phyloP scores from a whole-genome alignment of 768 basidiomycete species.

The Russula virescens region DNA sequence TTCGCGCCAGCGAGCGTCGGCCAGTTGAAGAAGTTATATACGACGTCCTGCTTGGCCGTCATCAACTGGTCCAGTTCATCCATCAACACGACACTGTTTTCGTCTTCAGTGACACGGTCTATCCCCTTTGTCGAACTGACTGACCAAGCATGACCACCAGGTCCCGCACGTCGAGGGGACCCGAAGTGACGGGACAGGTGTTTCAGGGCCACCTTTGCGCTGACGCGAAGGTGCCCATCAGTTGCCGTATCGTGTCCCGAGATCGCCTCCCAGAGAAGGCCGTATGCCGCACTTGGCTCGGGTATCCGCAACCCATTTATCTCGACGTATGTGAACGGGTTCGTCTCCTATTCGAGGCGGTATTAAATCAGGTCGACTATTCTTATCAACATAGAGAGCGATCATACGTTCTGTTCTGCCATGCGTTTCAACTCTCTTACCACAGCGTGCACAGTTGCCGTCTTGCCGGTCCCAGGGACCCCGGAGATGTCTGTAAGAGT shows the following conservation, averaged over 20 bases:
- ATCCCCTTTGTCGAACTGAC: constrained; percentile 28
- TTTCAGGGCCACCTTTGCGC: constrained; percentile 77
- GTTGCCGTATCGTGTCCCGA: constrained; percentile 64
- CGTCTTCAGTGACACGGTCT: constrained; percentile 4
- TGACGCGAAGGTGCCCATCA: constrained; percentile 59
- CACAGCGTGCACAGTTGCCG: constrained; percentile 93
- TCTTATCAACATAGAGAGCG: neutral
- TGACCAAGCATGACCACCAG: constrained; percentile 84
- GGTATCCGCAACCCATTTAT: constrained; percentile 95
- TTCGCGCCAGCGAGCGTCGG: constrained; percentile 84
- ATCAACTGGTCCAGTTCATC: constrained; percentile 97
- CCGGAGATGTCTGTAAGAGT: constrained; percentile 79
- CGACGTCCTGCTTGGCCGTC: constrained; percentile 94
- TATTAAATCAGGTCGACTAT: neutral
- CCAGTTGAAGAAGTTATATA: constrained; percentile 99
- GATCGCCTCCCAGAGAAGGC: constrained; percentile 88
- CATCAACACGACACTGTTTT: constrained; percentile 84
- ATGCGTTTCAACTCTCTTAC: constrained; percentile 85
- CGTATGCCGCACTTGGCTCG: constrained; percentile 89
- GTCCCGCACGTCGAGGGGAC: constrained; percentile 56
- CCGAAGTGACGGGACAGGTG: constrained; percentile 75
- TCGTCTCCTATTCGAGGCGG: constrained; percentile 60
- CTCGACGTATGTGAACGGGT: constrained; percentile 94
- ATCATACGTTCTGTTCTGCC: constrained; percentile 70
- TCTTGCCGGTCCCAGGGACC: constrained; percentile 98